Percentiles rank a stretch among this genome's conserved stretches.
Conservation (phyloP, 2,329 filamentous ascomycete genomes). For the Colletotrichum salicis region DNA sequence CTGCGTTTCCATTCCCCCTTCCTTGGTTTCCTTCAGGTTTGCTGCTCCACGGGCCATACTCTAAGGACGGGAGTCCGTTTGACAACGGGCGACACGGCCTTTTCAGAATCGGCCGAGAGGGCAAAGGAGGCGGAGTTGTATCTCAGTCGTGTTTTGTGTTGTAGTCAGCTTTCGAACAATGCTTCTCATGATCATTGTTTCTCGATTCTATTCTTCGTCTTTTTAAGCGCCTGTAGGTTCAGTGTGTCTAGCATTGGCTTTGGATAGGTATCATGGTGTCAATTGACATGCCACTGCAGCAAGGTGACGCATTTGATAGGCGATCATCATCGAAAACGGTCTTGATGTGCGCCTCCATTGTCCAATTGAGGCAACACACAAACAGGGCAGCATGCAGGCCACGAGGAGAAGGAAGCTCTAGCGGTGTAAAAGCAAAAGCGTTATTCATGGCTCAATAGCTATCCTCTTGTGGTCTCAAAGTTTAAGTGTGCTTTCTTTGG, state of each 20-base stretch:
- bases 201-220: background rate
- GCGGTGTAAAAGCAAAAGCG: background rate
- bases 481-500: background rate
- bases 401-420: slow-evolving; percentile 11
- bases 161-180: background rate
- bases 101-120: background rate
- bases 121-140: background rate
- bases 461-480: background rate
- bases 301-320: slow-evolving; percentile 8
- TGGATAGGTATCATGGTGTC: too few species aligned
- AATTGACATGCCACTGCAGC: background rate
- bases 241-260: background rate
- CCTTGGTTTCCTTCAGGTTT: background rate
- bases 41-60: background rate
- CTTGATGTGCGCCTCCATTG: slow-evolving; percentile 4
- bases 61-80: background rate
- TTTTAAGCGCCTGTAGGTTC: too few species aligned
- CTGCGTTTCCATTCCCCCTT: background rate
- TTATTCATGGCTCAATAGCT: background rate
- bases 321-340: slow-evolving; percentile 11
- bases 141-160: background rate
- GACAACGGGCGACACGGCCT: background rate
- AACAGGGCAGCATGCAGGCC: background rate
- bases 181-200: background rate
- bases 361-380: slow-evolving; percentile 1